Conservation (phyloP, 495 filamentous ascomycete species). For the Penicillium cataractarum region DNA sequence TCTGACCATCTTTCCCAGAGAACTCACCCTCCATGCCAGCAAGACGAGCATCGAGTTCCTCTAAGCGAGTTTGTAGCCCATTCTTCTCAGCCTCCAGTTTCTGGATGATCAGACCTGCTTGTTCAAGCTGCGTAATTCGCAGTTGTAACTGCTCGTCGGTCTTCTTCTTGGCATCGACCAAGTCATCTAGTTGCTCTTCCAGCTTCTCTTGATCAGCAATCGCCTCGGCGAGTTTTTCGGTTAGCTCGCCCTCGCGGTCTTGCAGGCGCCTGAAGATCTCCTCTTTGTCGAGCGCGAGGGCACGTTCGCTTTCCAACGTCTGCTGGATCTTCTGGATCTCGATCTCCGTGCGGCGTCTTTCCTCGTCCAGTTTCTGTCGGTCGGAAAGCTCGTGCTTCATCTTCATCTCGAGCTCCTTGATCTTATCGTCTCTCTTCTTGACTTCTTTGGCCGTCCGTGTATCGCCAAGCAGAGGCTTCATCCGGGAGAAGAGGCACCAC, state of each 20-base stretch:
- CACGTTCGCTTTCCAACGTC: slow-evolving; percentile 91
- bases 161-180: slow-evolving; percentile 87
- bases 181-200: slow-evolving; percentile 88
- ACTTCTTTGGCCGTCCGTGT: slow-evolving; percentile 89
- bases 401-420: slow-evolving; percentile 79
- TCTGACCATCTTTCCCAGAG: slow-evolving; percentile 68
- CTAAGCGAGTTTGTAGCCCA: slow-evolving; percentile 65
- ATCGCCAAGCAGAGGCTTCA: slow-evolving; percentile 92
- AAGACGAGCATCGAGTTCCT: slow-evolving; percentile 68
- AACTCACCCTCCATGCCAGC: slow-evolving; percentile 66
- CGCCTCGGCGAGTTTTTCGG: slow-evolving; percentile 90
- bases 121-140: slow-evolving; percentile 81
- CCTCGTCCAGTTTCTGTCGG: slow-evolving; percentile 84
- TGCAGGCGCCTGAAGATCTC: slow-evolving; percentile 98
- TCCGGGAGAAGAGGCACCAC: slow-evolving; percentile 94
- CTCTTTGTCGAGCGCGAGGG: slow-evolving; percentile 94
- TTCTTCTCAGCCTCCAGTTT: slow-evolving; percentile 84
- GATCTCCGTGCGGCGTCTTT: slow-evolving; percentile 80
- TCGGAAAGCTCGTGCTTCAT: slow-evolving; percentile 77
- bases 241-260: slow-evolving; percentile 81
- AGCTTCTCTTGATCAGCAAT: slow-evolving; percentile 92
- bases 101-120: slow-evolving; percentile 84
- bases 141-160: slow-evolving; percentile 83
- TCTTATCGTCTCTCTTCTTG: slow-evolving; percentile 91
- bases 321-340: slow-evolving; percentile 90